Percentiles rank a stretch among this genome's conserved stretches.
phyloP scores from a whole-genome alignment of 306 rosid species.

The Cucumis melo region DNA sequence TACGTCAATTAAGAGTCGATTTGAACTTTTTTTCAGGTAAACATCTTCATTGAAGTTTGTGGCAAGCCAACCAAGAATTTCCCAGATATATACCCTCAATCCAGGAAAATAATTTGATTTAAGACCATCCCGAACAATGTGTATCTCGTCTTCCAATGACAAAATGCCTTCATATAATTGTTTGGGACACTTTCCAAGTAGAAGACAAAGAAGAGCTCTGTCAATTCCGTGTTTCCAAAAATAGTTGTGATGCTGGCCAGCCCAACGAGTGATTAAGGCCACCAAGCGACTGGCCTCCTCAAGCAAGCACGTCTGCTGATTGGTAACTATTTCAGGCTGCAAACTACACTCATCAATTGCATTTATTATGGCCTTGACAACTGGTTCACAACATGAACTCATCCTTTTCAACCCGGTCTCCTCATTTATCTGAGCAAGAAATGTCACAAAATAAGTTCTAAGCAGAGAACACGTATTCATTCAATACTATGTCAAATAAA shows the following conservation, averaged over 20 bases:
- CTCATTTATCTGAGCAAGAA: constrained; percentile 49
- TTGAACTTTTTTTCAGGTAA: constrained; percentile 22
- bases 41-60: constrained; percentile 49
- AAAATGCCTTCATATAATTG: constrained; percentile 15
- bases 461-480: not conserved
- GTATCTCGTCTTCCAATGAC: constrained; percentile 49
- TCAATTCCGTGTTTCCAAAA: constrained; percentile 75
- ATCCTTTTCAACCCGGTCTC: constrained; percentile 28
- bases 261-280: constrained; percentile 70
- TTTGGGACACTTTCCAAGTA: constrained; percentile 35
- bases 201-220: constrained; percentile 54
- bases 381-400: constrained; percentile 41
- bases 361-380: constrained; percentile 48
- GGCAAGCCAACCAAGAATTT: constrained; percentile 79
- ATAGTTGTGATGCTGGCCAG: constrained; percentile 55
- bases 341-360: constrained; percentile 37
- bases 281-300: constrained; percentile 70
- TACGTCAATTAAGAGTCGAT: constrained; percentile 26
- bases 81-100: constrained; percentile 57
- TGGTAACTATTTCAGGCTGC: constrained; percentile 27
- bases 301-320: constrained; percentile 32
- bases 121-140: constrained; percentile 32
- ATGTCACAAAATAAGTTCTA: constrained; percentile 6
- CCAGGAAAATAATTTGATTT: constrained; percentile 28
- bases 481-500: not conserved